phyloP scores from a whole-genome alignment of 1,284 basidiomycete genomes.

The Xerocomus cyaneibrunnescens region DNA sequence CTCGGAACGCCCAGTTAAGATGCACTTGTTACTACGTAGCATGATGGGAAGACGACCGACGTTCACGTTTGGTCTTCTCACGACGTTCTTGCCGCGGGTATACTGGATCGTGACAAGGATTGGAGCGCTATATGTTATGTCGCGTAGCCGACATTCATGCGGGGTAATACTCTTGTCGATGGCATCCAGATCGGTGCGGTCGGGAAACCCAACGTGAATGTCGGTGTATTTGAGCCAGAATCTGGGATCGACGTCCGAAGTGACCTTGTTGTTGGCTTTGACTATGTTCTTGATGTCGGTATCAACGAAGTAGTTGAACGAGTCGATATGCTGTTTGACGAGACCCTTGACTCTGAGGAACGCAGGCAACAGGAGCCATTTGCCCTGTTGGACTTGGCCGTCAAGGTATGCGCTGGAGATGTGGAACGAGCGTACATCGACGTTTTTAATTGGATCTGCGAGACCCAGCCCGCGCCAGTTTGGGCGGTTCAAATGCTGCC shows the following conservation, averaged over 20 bases:
- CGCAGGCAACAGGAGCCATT: conserved; percentile 94
- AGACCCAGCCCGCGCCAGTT: conserved; percentile 73
- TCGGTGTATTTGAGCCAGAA: conserved; percentile 98
- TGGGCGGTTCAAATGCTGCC: conserved; percentile 56
- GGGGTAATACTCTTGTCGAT: conserved; percentile 89
- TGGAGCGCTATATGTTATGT: conserved; percentile 94
- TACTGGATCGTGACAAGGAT: conserved; percentile 97
- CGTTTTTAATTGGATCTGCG: conserved; percentile 75
- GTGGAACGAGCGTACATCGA: conserved; percentile 53
- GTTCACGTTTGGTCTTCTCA: conserved; percentile 80
- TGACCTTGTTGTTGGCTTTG: conserved; percentile 89
- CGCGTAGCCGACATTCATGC: conserved; percentile 96
- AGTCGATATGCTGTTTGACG: conserved; percentile 99
- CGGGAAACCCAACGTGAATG: conserved; percentile 90
- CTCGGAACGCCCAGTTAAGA: conserved; percentile 77
- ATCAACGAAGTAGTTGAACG: conserved; percentile 99
- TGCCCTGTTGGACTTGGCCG: conserved; percentile 65
- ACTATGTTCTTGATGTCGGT: conserved; percentile 97
- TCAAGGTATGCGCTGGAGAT: not conserved
- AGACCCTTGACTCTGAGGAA: conserved; percentile 96
- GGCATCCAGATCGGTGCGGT: conserved; percentile 81
- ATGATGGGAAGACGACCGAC: conserved; percentile 97
- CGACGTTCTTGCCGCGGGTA: conserved; percentile 88
- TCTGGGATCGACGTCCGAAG: conserved; percentile 95
- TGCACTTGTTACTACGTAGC: conserved; percentile 94